Percentiles rank a stretch among this genome's conserved stretches.
Conservation (phyloP, 768 basidiomycete species). For the Sarcodon aspratus region DNA sequence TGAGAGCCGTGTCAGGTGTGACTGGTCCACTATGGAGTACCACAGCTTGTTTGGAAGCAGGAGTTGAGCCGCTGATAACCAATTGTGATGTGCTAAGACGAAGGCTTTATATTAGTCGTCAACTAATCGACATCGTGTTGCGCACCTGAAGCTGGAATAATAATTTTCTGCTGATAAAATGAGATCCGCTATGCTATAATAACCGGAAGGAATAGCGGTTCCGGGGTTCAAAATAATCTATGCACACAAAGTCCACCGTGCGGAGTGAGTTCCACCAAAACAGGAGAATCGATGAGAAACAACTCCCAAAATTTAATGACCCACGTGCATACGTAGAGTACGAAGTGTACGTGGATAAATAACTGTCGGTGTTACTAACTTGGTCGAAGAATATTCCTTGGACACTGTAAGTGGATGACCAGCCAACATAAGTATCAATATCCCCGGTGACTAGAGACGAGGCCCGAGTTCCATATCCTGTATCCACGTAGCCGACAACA, state of each 20-base stretch:
- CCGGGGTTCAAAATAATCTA: conserved; percentile 22
- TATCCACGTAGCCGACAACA: conserved; percentile 22
- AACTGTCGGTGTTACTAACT: conserved; percentile 8
- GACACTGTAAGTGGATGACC: conserved; percentile 17
- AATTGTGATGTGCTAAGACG: conserved; percentile 13
- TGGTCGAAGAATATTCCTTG: conserved; percentile 28
- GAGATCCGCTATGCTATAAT: conserved; percentile 18
- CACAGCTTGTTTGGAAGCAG: conserved; percentile 18
- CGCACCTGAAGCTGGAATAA: conserved; percentile 19
- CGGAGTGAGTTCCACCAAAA: no score
- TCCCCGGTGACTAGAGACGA: conserved; percentile 15
- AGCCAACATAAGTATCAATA: conserved; percentile 19
- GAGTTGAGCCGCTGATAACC: conserved; percentile 7
- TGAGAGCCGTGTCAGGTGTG: conserved; percentile 11
- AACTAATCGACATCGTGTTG: background rate
- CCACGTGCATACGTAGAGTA: conserved; percentile 11
- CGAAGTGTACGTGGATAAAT: conserved; percentile 14
- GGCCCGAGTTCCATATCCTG: conserved; percentile 12
- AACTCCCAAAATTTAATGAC: conserved; percentile 7
- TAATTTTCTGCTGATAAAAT: conserved; percentile 19
- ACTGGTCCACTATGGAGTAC: conserved; percentile 21
- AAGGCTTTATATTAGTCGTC: background rate
- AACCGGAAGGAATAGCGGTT: conserved; percentile 7
- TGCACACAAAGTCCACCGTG: background rate
- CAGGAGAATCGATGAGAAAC: conserved; percentile 7